Base-by-base conservation (phyloP, 495 filamentous ascomycete species). In the Neurospora sp. region DNA sequence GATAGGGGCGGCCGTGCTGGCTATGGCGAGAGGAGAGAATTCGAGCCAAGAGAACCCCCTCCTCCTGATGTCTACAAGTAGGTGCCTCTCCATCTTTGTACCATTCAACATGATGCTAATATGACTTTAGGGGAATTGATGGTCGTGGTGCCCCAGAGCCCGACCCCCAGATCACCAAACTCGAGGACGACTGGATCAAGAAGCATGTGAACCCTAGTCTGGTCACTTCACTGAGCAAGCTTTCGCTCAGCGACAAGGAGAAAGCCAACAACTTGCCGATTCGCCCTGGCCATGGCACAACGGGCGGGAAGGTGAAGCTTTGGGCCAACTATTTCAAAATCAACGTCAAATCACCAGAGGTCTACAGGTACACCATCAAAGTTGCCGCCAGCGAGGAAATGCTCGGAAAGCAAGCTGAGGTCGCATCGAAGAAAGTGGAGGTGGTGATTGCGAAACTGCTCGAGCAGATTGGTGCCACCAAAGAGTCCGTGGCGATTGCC, bases 311-410 rank as follows among this genome's bases (percentile, higher is more conserved):
- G 20, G 82, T 90, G 5, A 78, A 80, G 8, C 82, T 93, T 1
- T 91, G 87, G 84, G 85, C 91, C 42, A 93, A 93, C 78, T 91
- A 90, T 73, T 88, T 92, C 75, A 81, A 85, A 4, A 71, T 93
- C 31, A 81, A 82, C 76, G 38, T 85, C 73, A 75, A 83, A 75
- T 59, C 74, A 11, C 72, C 75, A 72, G 23, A 77, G 75, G 54
- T 88, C 4, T 83, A 77, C 69, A 80, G 77, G 54, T 86, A 86
- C 66, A 72, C 71, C 6, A n/a, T 86, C 5, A 75, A 78, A 11
- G 80, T 80, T 9, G 72, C 39, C 27, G 69, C 76, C 54, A 62
- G 41, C 71, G 82, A 83, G 59, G 83, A 85, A 72, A 78, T 82
- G 71, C 73, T 82, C 5, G 54, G 16, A 4, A 82, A 75, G 59